Evolutionary conservation across 768 basidiomycete species (phyloP), one percentile per base, ranked within the genome.

Genomic region (Stropharia rugosoannulata): DNA sequence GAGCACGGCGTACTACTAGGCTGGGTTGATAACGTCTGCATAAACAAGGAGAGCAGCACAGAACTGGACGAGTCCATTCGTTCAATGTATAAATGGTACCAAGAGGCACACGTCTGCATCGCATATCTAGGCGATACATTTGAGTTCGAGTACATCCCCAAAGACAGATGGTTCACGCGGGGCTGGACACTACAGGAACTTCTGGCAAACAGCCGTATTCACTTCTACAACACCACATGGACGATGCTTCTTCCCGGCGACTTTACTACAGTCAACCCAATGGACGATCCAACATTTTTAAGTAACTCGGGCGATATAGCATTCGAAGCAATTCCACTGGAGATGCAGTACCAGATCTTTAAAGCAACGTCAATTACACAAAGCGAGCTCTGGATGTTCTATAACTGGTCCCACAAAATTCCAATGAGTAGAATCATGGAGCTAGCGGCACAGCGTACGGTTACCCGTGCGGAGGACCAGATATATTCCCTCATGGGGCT

Each of bases 41-140:
- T 56, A 10, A 40, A 56, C 29, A 56, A 50, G 18, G 25, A n/a
- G n/a, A 56, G 55, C 16, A 56, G 55, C 29, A 12, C 55, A 8
- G 48, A 56, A 19, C 49, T 56, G 2, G 55, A 56, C 3, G 55
- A 56, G 29, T 49, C 55, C 2, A 56, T 56, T 15, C 55, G 55
- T 8, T 56, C 55, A 0, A 56, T 56, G 55, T 56, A 41, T 22
- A 36, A 36, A 2, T 56, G 55, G 55, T 56, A 56, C 35, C 15
- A 4, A 9, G 8, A 37, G 18, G 29, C 55, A 7, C 4, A 42
- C n/a, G 15, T 38, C 13, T 56, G 55, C 41, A 45, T 56, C 32
- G 39, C 49, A 8, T 49, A 56, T 18, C 49, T 56, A 27, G 55
- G 18, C 0, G 48, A 48, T 13, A 51, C 55, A 11, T 16, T 22